Conservation (phyloP, 768 basidiomycete species). For the Auriscalpium microsporum region DNA sequence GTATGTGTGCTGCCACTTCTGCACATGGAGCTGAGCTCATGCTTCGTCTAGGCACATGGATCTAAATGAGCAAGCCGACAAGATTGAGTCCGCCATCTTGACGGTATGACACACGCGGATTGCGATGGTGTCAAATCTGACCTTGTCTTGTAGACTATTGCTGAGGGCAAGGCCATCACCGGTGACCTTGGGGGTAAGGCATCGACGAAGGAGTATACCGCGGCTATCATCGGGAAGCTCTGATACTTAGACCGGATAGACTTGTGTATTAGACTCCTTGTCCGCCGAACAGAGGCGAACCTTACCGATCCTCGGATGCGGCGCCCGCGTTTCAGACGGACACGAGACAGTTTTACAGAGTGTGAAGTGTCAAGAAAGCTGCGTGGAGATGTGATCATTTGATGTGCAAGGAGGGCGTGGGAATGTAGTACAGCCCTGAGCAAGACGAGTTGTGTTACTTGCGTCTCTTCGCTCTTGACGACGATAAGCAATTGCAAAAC, state of each 20-base stretch:
- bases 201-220: conserved; percentile 81
- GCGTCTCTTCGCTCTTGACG: conserved; percentile 23
- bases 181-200: conserved; percentile 94
- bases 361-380: too few species aligned
- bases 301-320: neutral
- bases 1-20: conserved; percentile 33
- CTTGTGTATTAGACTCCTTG: too few species aligned
- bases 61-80: conserved; percentile 70
- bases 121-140: neutral
- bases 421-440: conserved; percentile 1
- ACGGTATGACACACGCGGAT: conserved; percentile 44
- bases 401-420: too few species aligned
- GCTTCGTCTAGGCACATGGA: conserved; percentile 74
- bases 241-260: neutral
- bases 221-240: conserved; percentile 58
- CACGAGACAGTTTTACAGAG: neutral
- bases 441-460: conserved; percentile 3
- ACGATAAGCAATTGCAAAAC: conserved; percentile 30
- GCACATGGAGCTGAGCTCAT: conserved; percentile 14
- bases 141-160: conserved; percentile 64
- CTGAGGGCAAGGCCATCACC: conserved; percentile 91
- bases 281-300: too few species aligned
- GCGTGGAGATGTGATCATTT: too few species aligned
- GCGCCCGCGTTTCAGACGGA: neutral
- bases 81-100: conserved; percentile 89